Evolutionary conservation across 768 basidiomycete species (phyloP).

Genomic region (Russula sp.): DNA sequence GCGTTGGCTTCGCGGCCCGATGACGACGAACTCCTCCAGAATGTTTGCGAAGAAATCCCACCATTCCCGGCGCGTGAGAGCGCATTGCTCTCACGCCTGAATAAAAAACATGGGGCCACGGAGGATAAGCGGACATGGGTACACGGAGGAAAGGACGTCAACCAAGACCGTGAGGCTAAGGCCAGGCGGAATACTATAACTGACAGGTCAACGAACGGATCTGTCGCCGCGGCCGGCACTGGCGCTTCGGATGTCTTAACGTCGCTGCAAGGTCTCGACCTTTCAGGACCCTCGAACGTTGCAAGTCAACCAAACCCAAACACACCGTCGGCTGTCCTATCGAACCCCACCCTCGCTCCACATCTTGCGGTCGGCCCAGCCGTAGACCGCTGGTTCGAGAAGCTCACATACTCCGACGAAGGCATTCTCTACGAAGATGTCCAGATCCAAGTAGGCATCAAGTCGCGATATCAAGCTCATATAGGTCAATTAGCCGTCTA

Average conservation of each 20-base stretch:
- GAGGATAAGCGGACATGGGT: slow-evolving; percentile 95
- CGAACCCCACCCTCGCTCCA: slow-evolving; percentile 36
- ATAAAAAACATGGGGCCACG: slow-evolving; percentile 88
- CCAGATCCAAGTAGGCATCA: slow-evolving; percentile 93
- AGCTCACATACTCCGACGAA: slow-evolving; percentile 72
- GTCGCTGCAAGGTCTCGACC: slow-evolving; percentile 81
- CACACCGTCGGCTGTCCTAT: slow-evolving; percentile 6
- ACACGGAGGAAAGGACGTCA: slow-evolving; percentile 91
- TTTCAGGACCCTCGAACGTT: slow-evolving; percentile 41
- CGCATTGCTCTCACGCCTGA: slow-evolving; percentile 79
- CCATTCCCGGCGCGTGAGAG: slow-evolving; percentile 96
- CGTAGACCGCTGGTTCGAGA: slow-evolving; percentile 87
- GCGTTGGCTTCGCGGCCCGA: slow-evolving; percentile 80
- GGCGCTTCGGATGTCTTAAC: slow-evolving; percentile 57
- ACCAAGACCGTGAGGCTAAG: slow-evolving; percentile 69
- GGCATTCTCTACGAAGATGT: slow-evolving; percentile 95
- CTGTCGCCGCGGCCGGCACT: slow-evolving; percentile 37
- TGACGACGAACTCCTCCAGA: slow-evolving; percentile 89
- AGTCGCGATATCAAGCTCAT: slow-evolving; percentile 94
- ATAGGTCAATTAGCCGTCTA: slow-evolving; percentile 92
- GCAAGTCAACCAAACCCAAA: slow-evolving; percentile 31
- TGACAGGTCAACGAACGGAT: slow-evolving; percentile 35
- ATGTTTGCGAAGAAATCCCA: slow-evolving; percentile 98
- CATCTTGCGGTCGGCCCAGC: slow-evolving; percentile 65
- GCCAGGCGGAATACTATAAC: slow-evolving; percentile 33